Percentiles rank a stretch among this genome's conserved stretches.
Conservation (phyloP, 2,329 filamentous ascomycete genomes). For the Aspergillus sp. region DNA sequence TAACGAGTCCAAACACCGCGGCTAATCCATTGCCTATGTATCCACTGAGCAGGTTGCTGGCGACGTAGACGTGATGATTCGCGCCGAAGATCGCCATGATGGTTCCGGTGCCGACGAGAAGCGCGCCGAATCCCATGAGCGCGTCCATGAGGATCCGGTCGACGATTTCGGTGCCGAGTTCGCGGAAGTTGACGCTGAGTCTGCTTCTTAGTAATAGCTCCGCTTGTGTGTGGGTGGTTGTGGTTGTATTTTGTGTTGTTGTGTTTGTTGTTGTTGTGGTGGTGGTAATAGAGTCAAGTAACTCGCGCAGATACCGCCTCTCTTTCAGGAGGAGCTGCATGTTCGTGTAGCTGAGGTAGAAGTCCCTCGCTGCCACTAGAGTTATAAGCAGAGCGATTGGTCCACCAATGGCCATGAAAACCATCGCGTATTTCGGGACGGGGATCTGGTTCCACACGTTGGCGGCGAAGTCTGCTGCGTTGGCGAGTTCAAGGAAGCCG, state of each 20-base stretch:
- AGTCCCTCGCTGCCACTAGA: slow-evolving; percentile 51
- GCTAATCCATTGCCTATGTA: slow-evolving; percentile 57
- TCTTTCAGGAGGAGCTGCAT: slow-evolving; percentile 50
- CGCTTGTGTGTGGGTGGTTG: slow-evolving; percentile 9
- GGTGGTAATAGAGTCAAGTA: slow-evolving; percentile 15
- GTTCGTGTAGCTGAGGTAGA: slow-evolving; percentile 49
- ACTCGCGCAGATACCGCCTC: slow-evolving; percentile 32
- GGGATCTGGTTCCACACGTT: slow-evolving; percentile 60
- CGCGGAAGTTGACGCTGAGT: slow-evolving; percentile 50
- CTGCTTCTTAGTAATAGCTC: slow-evolving; percentile 38
- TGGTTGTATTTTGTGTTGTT: too few species aligned
- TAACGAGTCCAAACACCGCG: slow-evolving; percentile 53
- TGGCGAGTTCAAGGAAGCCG: slow-evolving; percentile 58
- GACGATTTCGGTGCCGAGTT: slow-evolving; percentile 54
- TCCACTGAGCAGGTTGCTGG: slow-evolving; percentile 57
- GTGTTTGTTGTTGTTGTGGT: not conserved
- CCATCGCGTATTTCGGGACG: slow-evolving; percentile 51
- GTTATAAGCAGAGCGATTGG: slow-evolving; percentile 49
- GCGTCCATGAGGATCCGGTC: slow-evolving; percentile 56
- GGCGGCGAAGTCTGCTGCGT: slow-evolving; percentile 59
- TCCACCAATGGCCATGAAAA: slow-evolving; percentile 55
- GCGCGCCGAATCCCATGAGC: slow-evolving; percentile 52
- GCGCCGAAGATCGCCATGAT: slow-evolving; percentile 57
- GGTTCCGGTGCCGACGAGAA: slow-evolving; percentile 55
- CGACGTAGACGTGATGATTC: slow-evolving; percentile 44